phyloP scores from a whole-genome alignment of 257 asterid genomes.

The Hygrophila difformis region DNA sequence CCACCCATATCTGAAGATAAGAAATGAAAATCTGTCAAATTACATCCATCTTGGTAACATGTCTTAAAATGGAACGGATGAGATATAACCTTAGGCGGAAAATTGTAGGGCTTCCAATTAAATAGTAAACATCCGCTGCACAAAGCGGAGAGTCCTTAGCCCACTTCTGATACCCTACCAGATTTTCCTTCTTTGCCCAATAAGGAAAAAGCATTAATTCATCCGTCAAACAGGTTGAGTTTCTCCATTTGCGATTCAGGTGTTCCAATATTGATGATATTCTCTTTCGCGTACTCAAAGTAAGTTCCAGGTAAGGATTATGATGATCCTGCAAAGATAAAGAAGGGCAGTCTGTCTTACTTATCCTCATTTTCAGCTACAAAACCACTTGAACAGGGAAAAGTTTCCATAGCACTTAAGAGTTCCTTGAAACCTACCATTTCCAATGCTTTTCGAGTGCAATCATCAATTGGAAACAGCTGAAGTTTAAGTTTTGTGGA shows the following conservation, averaged over 20 bases:
- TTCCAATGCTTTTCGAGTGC: too few relatives aligned
- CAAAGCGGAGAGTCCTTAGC: slow-evolving; percentile 67
- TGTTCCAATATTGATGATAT: slow-evolving; percentile 89
- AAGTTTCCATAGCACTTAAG: not conserved
- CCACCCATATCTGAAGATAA: slow-evolving; percentile 74
- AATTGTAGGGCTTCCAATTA: slow-evolving; percentile 67
- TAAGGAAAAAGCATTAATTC: slow-evolving; percentile 82
- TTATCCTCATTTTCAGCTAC: not conserved
- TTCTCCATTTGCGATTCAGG: slow-evolving; percentile 92
- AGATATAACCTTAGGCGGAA: slow-evolving; percentile 80
- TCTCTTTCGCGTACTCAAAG: slow-evolving; percentile 79
- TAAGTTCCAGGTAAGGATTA: slow-evolving; percentile 89
- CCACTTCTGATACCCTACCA: slow-evolving; percentile 74
- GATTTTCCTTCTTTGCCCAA: slow-evolving; percentile 50
- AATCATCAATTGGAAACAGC: slow-evolving; percentile 91
- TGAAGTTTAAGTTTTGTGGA: slow-evolving; percentile 81
- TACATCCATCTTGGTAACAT: slow-evolving; percentile 15
- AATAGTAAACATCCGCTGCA: slow-evolving; percentile 76
- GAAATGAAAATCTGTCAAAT: slow-evolving; percentile 16
- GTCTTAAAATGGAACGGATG: not conserved
- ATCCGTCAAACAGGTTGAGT: slow-evolving; percentile 36
- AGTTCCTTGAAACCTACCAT: slow-evolving; percentile 33
- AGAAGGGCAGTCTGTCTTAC: not conserved
- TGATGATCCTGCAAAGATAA: slow-evolving; percentile 54
- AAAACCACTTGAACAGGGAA: too few relatives aligned